Percentiles rank a stretch among this genome's conserved stretches.
Evolutionary conservation across 768 basidiomycete genomes (phyloP).

Genomic region (Heimioporus sp.): DNA sequence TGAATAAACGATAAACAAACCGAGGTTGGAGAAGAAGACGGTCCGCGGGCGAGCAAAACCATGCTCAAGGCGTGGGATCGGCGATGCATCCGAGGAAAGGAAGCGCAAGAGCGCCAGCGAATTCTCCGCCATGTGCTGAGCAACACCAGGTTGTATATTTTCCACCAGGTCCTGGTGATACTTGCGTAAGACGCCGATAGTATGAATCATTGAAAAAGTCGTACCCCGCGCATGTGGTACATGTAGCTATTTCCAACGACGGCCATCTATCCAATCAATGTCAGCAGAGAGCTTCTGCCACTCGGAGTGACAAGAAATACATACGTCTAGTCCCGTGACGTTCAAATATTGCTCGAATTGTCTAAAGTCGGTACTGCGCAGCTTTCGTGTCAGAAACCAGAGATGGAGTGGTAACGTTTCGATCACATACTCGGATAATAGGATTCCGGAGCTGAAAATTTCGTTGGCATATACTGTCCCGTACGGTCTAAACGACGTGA

Average conservation of each 20-base stretch:
- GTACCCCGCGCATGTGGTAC: slow-evolving; percentile 88
- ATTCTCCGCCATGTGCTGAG: slow-evolving; percentile 91
- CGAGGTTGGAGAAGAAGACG: slow-evolving; percentile 76
- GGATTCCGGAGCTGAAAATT: slow-evolving; percentile 86
- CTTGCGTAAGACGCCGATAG: neutral
- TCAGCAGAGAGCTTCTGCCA: neutral
- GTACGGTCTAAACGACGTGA: slow-evolving; percentile 55
- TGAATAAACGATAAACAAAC: slow-evolving; percentile 70
- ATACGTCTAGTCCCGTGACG: slow-evolving; percentile 86
- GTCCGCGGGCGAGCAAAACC: slow-evolving; percentile 54
- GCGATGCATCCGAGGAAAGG: slow-evolving; percentile 67
- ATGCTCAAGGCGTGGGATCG: slow-evolving; percentile 60
- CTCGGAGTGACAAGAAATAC: slow-evolving; percentile 20
- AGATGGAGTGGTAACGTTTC: neutral
- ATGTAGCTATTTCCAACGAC: slow-evolving; percentile 89
- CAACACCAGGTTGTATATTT: slow-evolving; percentile 81
- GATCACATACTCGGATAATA: slow-evolving; percentile 78
- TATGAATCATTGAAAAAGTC: slow-evolving; percentile 4
- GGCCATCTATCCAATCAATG: slow-evolving; percentile 62
- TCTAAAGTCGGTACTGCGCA: slow-evolving; percentile 83
- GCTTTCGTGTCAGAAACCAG: slow-evolving; percentile 11
- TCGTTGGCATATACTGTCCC: slow-evolving; percentile 91
- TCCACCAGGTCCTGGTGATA: slow-evolving; percentile 62
- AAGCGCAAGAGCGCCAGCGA: slow-evolving; percentile 73
- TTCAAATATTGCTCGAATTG: slow-evolving; percentile 91